Base-by-base conservation (phyloP, 2,329 filamentous ascomycete genomes). In the Hawksworthiomyces lignivorus region DNA sequence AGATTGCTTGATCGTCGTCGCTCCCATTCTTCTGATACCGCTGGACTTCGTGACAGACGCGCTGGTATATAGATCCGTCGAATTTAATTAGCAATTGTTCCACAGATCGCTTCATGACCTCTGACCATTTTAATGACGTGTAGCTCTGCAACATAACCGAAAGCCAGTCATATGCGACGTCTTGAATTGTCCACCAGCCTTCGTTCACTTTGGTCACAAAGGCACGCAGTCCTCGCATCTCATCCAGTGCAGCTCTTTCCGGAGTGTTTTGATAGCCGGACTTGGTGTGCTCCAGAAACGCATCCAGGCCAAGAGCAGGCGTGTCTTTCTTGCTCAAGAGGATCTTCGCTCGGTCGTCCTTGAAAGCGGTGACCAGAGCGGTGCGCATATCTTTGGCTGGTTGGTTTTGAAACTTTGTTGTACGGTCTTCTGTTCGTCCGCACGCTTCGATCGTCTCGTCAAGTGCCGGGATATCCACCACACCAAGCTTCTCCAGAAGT, bases 241-340 rank as follows among this genome's bases (percentile, higher is more conserved):
- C 74, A 17, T 76, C 65, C 47, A 80, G 77, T 0, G 56, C 50
- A 1, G 68, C 62, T 3, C 62, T 65, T n/a, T 64, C 65, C 2
- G 61, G 60, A 18, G 67, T 61, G 37, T 72, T 69, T 50, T 75
- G 69, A 0, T 72, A 67, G 4, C 69, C 68, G 0, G 72, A 63
- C 49, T 80, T 80, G 2, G 76, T 72, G 51, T 82, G 75, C 49
- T 82, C 78, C 4, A 82, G 64, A 50, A 82, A 82, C 4, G 75
- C 77, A 1, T 72, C 76, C 14, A 80, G 63, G 8, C 74, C 74
- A 22, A 75, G 60, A 10, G 68, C 67, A 0, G 70, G 63, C 18
- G 67, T 61, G 34, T 75, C 71, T 42, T 71, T 70, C 48, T 76
- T 77, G 47, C 62, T 70, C 11, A 77, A 56, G 10, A 80, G 55